Evolutionary conservation across 805 yeast genomes (phyloP).

Genomic region (Saccharomyces kudriavzevii): DNA sequence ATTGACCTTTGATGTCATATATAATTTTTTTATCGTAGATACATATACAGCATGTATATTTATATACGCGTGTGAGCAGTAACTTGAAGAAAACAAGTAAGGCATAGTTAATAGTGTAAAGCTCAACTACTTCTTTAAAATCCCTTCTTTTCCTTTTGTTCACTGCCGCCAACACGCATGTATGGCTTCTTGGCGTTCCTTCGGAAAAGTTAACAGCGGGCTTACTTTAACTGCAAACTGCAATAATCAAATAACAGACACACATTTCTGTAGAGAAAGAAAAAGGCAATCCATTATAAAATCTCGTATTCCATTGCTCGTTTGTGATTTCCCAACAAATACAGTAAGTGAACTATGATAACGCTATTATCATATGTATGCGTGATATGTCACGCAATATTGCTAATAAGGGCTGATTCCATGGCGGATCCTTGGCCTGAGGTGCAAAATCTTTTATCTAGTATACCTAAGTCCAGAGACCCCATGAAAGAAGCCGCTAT

Average conservation of each 20-base stretch:
- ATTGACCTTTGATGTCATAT: constrained; percentile 21
- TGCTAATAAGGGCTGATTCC: not conserved
- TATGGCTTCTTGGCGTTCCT: not conserved
- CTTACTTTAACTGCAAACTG: constrained; percentile 1
- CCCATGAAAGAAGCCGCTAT: constrained; percentile 6
- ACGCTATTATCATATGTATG: not conserved
- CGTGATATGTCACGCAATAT: not conserved
- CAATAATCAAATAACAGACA: not conserved
- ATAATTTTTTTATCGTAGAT: not conserved
- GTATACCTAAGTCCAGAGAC: constrained; percentile 10
- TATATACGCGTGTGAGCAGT: not conserved
- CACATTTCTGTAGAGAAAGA: not conserved
- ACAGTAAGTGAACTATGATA: not conserved
- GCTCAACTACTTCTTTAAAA: not conserved
- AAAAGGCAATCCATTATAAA: not conserved
- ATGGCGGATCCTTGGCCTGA: constrained; percentile 17
- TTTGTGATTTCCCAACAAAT: not conserved
- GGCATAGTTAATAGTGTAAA: not conserved
- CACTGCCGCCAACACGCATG: not conserved
- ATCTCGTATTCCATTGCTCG: not conserved
- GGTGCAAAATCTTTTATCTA: constrained; percentile 11
- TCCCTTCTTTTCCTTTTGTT: not conserved
- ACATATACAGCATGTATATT: not conserved
- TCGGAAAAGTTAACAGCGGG: not conserved
- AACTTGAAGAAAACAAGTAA: not conserved